A percentile compares a stretch with the other conserved stretches of the same genome.
Conservation (phyloP, 768 basidiomycete species). For the Rhizopogon salebrosus region DNA sequence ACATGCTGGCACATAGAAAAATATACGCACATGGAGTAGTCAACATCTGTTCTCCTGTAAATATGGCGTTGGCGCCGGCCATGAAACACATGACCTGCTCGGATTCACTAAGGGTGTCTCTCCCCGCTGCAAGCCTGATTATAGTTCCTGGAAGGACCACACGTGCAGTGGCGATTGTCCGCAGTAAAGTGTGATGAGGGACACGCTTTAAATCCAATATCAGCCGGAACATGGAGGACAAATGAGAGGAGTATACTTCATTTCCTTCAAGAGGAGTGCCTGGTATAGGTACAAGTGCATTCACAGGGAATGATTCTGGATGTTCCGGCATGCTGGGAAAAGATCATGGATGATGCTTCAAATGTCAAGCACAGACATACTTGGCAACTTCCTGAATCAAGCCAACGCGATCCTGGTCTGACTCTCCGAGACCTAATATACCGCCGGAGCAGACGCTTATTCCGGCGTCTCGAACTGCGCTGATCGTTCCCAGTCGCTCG, state of each 20-base stretch:
- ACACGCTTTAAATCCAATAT: constrained; percentile 52
- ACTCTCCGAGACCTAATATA: constrained; percentile 91
- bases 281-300: constrained; percentile 92
- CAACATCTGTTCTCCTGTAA: constrained; percentile 97
- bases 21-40: constrained; percentile 84
- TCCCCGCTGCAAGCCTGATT: constrained; percentile 90
- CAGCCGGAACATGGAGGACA: constrained; percentile 2
- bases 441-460: constrained; percentile 98
- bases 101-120: constrained; percentile 82
- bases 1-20: neutral
- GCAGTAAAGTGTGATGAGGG: constrained; percentile 74
- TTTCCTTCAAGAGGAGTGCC: constrained; percentile 93
- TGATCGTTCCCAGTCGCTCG: constrained; percentile 86
- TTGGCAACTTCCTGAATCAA: constrained; percentile 91
- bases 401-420: constrained; percentile 84
- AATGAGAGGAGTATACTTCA: constrained; percentile 45
- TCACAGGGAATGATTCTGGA: constrained; percentile 98
- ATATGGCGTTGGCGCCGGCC: constrained; percentile 97
- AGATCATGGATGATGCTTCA: constrained; percentile 3
- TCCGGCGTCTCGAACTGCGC: constrained; percentile 87
- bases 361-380: constrained; percentile 38
- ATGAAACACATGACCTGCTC: constrained; percentile 98
- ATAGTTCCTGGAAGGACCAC: constrained; percentile 90
- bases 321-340: constrained; percentile 79
- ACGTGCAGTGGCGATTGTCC: constrained; percentile 93